phyloP scores from a whole-genome alignment of 2,329 filamentous ascomycete genomes.

The Ophiostoma quercus region DNA sequence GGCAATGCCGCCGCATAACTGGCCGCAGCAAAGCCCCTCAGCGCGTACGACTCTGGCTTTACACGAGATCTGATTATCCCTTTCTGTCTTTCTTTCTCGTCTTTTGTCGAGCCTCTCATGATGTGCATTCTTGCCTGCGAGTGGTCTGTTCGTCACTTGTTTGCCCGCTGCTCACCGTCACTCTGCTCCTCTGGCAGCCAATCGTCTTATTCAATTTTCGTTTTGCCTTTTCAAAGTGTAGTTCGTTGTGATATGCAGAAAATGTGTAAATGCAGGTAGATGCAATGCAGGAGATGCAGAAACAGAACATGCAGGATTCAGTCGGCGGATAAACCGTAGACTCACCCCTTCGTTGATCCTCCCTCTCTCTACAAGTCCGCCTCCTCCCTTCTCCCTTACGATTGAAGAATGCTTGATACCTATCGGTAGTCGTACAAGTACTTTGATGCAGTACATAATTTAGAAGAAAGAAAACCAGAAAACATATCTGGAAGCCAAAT shows the following conservation, averaged over 20 bases:
- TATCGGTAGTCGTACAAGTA: background rate
- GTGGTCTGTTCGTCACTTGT: background rate
- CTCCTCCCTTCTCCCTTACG: conserved; percentile 2
- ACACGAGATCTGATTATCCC: no score
- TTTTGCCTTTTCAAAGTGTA: background rate
- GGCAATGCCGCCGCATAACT: conserved; percentile 24
- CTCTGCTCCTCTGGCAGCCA: background rate
- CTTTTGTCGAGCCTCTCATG: no score
- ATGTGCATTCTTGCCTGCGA: background rate
- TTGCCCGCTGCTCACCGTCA: background rate
- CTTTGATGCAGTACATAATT: background rate
- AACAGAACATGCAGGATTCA: background rate
- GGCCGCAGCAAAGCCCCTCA: conserved; percentile 19
- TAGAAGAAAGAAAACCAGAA: background rate
- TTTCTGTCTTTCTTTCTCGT: background rate
- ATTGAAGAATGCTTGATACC: background rate
- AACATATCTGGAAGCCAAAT: no score
- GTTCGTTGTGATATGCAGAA: background rate
- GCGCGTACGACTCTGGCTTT: background rate
- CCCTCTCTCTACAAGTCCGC: background rate
- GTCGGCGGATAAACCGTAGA: background rate
- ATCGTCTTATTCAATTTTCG: background rate
- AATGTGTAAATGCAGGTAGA: no score
- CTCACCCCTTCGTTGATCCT: background rate
- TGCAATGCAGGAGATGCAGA: background rate